Base-by-base conservation (phyloP, 768 basidiomycete species). In the Dendrothele bispora region DNA sequence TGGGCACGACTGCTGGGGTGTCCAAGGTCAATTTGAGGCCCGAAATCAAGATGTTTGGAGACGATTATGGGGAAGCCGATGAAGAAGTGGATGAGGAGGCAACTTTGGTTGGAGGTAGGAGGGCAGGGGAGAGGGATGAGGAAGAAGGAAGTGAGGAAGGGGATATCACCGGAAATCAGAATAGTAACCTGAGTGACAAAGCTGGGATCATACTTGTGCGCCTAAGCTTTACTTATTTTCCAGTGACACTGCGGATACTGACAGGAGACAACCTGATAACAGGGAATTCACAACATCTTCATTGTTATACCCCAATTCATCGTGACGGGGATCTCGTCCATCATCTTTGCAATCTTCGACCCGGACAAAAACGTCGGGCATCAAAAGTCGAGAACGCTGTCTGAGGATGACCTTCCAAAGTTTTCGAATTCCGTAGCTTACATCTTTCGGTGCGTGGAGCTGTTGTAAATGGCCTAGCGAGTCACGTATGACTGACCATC, bases 241-340 rank as follows among this genome's bases (percentile, higher is more conserved):
- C 10, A 32, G 7, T 46, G 11, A 32, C 26, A 14, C 22, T 25
- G 2, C 30, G 32, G n/a, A 27, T 39, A 30, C 46, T 43, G 8
- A 46, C 35, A 20, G 39, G 27, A 24, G 45, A 43, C 21, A 24
- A 28, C 37, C 27, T 37, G 29, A 30, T 29, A 12, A 27, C 51
- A 93, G 91, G 94, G 95, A 32, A 95, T 98, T 43, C 94, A 98
- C 66, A 98, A 97, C 59, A 80, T 97, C 49, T 95, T 89, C 65
- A 73, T 98, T 52, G 95, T 98, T 49, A 70, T 97, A 6, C 95
- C 95, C 0, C 95, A 98, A 60, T 95, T 98, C 67, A 75, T 98
- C 32, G 87, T 95, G 26, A 95, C 91, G 0, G 92, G 84, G 20
- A 64, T 98, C 4, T 84, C 92, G 1, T 82, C 93, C 8, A 70